These are phyloP conservation scores for Emmonsia crescens DNA, from an alignment of 2,329 filamentous ascomycete species.

Conservation along the genomic window DNA sequence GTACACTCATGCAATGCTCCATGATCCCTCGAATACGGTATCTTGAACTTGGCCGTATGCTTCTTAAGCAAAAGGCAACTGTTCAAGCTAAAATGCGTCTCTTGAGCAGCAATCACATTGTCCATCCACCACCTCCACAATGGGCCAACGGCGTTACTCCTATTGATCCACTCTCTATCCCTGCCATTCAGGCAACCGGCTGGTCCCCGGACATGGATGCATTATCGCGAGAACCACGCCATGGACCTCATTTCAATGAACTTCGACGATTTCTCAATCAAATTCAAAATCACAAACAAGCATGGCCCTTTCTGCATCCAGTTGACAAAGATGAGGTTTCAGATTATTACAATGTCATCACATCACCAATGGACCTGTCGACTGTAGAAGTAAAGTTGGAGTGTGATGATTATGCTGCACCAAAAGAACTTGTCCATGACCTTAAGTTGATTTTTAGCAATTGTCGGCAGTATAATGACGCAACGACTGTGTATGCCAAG, in stretches of 20 bases:
- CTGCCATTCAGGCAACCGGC: slow-evolving; percentile 67
- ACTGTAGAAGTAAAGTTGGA: slow-evolving; percentile 84
- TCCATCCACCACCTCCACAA: slow-evolving; percentile 64
- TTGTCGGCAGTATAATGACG: slow-evolving; percentile 80
- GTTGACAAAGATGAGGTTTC: slow-evolving; percentile 79
- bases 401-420: slow-evolving; percentile 68
- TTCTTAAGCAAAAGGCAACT: slow-evolving; percentile 80
- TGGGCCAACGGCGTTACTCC: slow-evolving; percentile 51
- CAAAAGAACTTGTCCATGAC: slow-evolving; percentile 73
- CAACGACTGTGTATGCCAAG: slow-evolving; percentile 76
- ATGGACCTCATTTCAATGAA: slow-evolving; percentile 78
- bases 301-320: slow-evolving; percentile 76
- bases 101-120: slow-evolving; percentile 64
- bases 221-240: slow-evolving; percentile 70
- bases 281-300: slow-evolving; percentile 69
- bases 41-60: slow-evolving; percentile 71
- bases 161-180: slow-evolving; percentile 67
- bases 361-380: slow-evolving; percentile 74
- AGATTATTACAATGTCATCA: slow-evolving; percentile 88
- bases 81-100: slow-evolving; percentile 77
- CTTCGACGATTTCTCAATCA: slow-evolving; percentile 75
- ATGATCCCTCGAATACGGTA: slow-evolving; percentile 82
- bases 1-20: slow-evolving; percentile 86
- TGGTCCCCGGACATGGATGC: slow-evolving; percentile 90
- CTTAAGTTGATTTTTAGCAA: slow-evolving; percentile 73